These are phyloP conservation scores for Cordyceps militaris DNA, from an alignment of 2,329 filamentous ascomycete species.

Conservation along the genomic window DNA sequence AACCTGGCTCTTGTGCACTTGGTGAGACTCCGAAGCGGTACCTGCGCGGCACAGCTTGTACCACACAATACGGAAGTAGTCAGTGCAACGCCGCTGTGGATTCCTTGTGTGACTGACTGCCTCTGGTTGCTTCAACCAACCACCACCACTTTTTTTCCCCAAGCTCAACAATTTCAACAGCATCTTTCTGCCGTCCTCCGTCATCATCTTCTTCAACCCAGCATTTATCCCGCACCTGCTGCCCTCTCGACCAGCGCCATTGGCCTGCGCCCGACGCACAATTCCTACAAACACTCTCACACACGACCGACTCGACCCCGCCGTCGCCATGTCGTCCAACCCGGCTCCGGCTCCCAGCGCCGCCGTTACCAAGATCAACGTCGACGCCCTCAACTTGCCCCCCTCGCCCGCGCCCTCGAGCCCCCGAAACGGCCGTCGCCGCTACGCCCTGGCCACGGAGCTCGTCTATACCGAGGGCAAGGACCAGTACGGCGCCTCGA, in stretches of 20 bases:
- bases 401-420: constrained; percentile 91
- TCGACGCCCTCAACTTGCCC: constrained; percentile 74
- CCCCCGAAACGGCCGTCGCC: constrained; percentile 69
- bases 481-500: constrained; percentile 95
- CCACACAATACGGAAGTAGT: background rate
- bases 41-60: background rate
- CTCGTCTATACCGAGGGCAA: constrained; percentile 92
- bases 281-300: background rate
- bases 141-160: background rate
- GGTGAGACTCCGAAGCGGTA: background rate
- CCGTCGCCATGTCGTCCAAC: constrained; percentile 5
- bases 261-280: constrained; percentile 7
- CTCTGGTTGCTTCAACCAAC: background rate
- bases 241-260: background rate
- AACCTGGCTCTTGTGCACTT: background rate
- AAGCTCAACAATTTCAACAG: background rate
- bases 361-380: constrained; percentile 60
- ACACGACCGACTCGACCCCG: background rate
- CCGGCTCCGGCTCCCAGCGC: constrained; percentile 23
- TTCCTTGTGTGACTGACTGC: constrained; percentile 3
- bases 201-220: background rate
- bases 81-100: background rate
- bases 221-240: background rate
- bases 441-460: constrained; percentile 92
- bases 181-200: background rate